Evolutionary conservation across 148 eudicot species (phyloP).

Genomic region (Camellia sinensis): DNA sequence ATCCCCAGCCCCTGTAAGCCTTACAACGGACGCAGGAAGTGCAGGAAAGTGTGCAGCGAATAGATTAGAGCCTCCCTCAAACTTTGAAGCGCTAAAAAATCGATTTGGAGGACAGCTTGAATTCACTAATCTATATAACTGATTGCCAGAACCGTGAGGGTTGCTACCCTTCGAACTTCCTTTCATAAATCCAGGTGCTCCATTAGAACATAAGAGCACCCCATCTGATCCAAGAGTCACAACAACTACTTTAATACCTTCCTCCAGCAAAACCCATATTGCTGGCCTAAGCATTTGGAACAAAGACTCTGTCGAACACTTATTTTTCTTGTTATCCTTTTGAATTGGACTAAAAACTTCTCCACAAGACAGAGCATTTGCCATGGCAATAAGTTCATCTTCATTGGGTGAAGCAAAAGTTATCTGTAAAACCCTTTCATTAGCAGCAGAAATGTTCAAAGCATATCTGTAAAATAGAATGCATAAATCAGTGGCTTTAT

Average conservation of each 20-base stretch:
- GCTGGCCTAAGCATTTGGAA: conserved; percentile 74
- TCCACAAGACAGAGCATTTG: conserved; percentile 60
- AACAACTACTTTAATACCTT: conserved; percentile 60
- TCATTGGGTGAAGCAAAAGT: conserved; percentile 93
- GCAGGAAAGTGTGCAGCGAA: conserved; percentile 79
- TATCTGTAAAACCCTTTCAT: conserved; percentile 41
- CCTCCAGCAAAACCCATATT: conserved; percentile 59
- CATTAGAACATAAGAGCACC: conserved; percentile 63
- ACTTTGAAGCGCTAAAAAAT: conserved; percentile 24
- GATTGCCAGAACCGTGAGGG: conserved; percentile 25
- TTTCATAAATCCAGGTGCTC: conserved; percentile 30
- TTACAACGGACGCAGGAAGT: conserved; percentile 61
- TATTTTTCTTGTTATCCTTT: conserved; percentile 22
- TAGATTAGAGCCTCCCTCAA: conserved; percentile 35
- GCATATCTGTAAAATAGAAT: not conserved
- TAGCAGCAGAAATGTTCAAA: not conserved
- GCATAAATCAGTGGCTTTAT: not conserved
- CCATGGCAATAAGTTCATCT: conserved; percentile 92
- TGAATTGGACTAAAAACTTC: conserved; percentile 41
- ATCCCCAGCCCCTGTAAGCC: conserved; percentile 96
- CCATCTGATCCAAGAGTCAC: conserved; percentile 83
- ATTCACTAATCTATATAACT: conserved; percentile 45
- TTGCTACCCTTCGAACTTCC: conserved; percentile 22
- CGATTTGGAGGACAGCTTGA: conserved; percentile 49
- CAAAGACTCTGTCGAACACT: conserved; percentile 45